Conservation (phyloP, 2,329 filamentous ascomycete genomes). For the Colletotrichum sp. region DNA sequence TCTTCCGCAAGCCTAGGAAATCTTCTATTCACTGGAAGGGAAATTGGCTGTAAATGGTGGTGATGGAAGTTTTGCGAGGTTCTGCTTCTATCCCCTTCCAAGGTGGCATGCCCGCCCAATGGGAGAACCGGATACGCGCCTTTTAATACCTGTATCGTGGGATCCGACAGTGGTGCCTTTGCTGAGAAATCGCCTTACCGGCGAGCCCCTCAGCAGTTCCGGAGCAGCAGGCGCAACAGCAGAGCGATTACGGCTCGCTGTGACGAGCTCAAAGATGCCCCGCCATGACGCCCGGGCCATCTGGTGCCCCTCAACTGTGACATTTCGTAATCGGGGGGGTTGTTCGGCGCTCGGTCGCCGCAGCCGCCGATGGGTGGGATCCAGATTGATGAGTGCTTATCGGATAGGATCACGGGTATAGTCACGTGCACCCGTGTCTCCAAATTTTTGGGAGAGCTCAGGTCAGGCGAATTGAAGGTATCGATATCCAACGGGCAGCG, state of each 20-base stretch:
- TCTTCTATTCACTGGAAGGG: not conserved
- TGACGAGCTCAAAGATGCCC: not conserved
- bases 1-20: not conserved
- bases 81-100: not conserved
- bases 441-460: constrained; percentile 14
- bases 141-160: constrained; percentile 12
- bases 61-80: not conserved
- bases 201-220: not conserved
- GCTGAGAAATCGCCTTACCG: constrained; percentile 40
- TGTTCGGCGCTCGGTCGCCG: not conserved
- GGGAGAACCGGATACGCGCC: not conserved
- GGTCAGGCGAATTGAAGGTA: not conserved
- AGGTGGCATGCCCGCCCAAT: not conserved
- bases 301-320: not conserved
- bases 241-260: not conserved
- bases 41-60: not conserved
- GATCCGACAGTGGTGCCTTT: constrained; percentile 23
- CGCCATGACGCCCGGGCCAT: not conserved
- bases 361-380: not conserved
- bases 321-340: not conserved
- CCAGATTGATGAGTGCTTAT: not conserved
- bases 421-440: not conserved
- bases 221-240: not conserved
- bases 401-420: not conserved
- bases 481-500: not conserved